Base-by-base conservation (phyloP, 805 yeast species). In the Zygosaccharomyces pseudorouxii region DNA sequence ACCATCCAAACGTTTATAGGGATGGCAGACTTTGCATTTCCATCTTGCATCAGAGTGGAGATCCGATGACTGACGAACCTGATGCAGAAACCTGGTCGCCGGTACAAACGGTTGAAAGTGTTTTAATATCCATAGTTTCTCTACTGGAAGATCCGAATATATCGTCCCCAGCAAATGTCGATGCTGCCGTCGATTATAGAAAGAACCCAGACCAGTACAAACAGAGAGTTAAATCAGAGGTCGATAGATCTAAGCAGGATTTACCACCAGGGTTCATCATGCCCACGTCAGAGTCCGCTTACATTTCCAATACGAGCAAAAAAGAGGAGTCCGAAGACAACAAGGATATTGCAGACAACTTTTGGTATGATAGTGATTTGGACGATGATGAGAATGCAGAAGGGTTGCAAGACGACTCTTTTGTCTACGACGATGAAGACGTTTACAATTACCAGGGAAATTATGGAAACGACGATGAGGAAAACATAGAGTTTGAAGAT, bases 21-120 rank as follows among this genome's bases (percentile, higher is more conserved):
- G 97, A 90, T 68, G 98, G 98, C 14, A 73, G 95, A 56, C 75
- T 93, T 41, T 92, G 98, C 74, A 89, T 90, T 52, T 88, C 96
- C 45, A 92, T 92, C 54, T 74, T 92, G 52, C 98, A 92, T 68
- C 87, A 84, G 56, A 86, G 92, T 14, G 97, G 96, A 20, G 96
- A 89, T 64, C 86, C 86, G 16, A 84, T 92, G 45, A 79, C 87
- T 31, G 97, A 89, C 56, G 97, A 90, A 67, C 92, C 90, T 2
- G 96, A 89, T 59, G 84, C 84, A 49, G 97, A 90, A 71, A 89
- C 95, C 16, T 89, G 97, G 97, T 80, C 86, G 18, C 95, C 90
- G 2, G 93, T 88, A 2, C 97, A 90, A 71, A 84, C 93, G 20
- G 97, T 89, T 8, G 97, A 92, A 69, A 75, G 86, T 28, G 96